Evolutionary conservation across 1,284 basidiomycete genomes (phyloP), one percentile per base, ranked within the genome.

Genomic region (Puccinia hordei): DNA sequence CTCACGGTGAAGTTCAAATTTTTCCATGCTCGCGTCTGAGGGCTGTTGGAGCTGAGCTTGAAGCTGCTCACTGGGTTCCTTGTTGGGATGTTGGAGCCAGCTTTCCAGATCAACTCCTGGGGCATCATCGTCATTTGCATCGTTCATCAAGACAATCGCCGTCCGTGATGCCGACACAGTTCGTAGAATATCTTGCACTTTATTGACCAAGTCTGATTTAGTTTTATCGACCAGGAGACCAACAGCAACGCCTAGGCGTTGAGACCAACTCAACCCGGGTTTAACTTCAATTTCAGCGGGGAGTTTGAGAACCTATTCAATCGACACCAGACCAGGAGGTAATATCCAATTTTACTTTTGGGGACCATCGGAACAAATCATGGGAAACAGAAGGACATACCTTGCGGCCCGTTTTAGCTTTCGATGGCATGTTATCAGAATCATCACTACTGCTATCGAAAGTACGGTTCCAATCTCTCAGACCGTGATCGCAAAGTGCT

Each of bases 211-310:
- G 49, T 89, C 88, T 80, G 87, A 86, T 83, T 92, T 88, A 9
- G 88, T 90, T 22, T 89, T 88, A 68, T 94, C 91, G 5, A 91
- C 86, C 22, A 98, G 88, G 69, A 90, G 89, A 57, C 90, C 90
- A 82, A 97, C 89, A 6, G 90, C 91, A 82, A 96, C 93, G 9
- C 92, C 94, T 76, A 98, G 88, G 85, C 96, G 91, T 84, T 96
- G 91, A 83, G 91, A 93, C 90, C 91, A 92, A n/a, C 91, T 90
- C 85, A 92, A 92, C 15, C 93, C 93, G 83, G 93, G 92, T 87
- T 93, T 92, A 82, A 96, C 90, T 82, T 90, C 88, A 51, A 97
- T 89, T 79, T 96, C 94, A 85, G 89, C 84, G 0, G 85, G 83
- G 46, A 84, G 84, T 65, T 84, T 83, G 4, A 76, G 69, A 78